Base-by-base conservation (phyloP, 805 yeast species). In the fission yeast (Schizosaccharomyces pombe) region DNA sequence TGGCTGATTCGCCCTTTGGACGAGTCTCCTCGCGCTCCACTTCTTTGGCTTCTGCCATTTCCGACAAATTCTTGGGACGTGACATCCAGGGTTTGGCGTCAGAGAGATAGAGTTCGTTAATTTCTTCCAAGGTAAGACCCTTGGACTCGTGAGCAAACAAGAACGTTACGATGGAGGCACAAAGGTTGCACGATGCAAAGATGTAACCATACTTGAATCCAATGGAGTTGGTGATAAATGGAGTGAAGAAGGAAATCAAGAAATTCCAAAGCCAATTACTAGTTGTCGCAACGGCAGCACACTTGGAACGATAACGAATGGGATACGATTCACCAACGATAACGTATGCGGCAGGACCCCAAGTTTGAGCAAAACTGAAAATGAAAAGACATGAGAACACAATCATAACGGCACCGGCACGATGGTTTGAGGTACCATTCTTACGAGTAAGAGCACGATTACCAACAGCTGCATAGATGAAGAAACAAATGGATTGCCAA, bases 191-290 rank as follows among this genome's bases (percentile, higher is more conserved):
- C 62, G 64, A 76, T 78, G 52, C 78, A 75, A 60, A 30, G 26
- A 79, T 76, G 62, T 74, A 79, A 1, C 93, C 93, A 60, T 75
- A 74, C 59, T 72, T 71, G 67, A 78, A 82, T 40, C 79, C 81
- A 61, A 83, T 77, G 37, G 69, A 68, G 2, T 69, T 63, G 9
- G 79, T 78, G 56, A 84, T 73, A 59, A 75, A 72, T n/a, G 94
- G 91, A 14, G 85, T 80, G 61, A 78, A 70, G 62, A 83, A 72
- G 1, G 87, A 69, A 56, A 82, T 75, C 59, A 76, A 62, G 64
- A 82, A 74, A 67, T 79, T 75, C 55, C 57, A 57, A 24, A 58
- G 22, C 66, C 65, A 62, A 57, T 62, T 62, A 52, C 79, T 75
- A 33, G 78, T 78, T 43, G 59, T 62, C 14, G 66, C 65, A 30